Percentiles rank a stretch among this genome's conserved stretches.
phyloP scores from a whole-genome alignment of 2,329 filamentous ascomycete genomes.

The Alternaria tenuissima region DNA sequence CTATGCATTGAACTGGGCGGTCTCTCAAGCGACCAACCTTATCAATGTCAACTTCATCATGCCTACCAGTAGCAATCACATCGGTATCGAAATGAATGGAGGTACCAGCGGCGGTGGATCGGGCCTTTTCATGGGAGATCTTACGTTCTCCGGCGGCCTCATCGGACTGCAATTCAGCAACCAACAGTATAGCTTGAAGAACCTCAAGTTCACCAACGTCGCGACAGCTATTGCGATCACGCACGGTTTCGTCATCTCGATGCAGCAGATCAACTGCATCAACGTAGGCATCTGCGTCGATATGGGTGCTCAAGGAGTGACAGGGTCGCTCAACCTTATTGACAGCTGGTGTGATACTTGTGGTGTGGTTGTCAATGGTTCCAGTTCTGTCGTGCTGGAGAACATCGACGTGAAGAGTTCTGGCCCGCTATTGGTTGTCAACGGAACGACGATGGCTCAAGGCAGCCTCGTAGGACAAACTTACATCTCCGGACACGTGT shows the following conservation, averaged over 20 bases:
- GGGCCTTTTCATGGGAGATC: not conserved
- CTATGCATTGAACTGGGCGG: not conserved
- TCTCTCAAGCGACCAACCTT: not conserved
- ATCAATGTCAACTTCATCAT: not conserved
- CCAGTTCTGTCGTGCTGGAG: not conserved
- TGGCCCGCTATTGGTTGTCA: not conserved
- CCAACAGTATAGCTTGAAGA: not conserved
- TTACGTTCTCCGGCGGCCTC: not conserved
- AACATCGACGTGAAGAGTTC: not conserved
- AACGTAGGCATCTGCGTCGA: not conserved
- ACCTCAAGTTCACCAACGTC: not conserved
- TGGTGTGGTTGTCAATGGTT: not conserved
- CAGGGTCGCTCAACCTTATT: not conserved
- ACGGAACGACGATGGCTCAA: not conserved
- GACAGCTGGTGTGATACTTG: not conserved
- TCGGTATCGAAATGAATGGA: not conserved
- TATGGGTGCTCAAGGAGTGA: not conserved
- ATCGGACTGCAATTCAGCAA: not conserved
- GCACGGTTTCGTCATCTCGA: not conserved
- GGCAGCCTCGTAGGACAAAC: not conserved
- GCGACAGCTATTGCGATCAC: not conserved
- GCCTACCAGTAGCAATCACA: not conserved
- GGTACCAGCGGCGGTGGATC: not conserved
- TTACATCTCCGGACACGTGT: not conserved
- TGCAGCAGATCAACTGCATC: not conserved